Base-by-base conservation (phyloP, 805 yeast genomes). In the Metschnikowia hibisci region DNA sequence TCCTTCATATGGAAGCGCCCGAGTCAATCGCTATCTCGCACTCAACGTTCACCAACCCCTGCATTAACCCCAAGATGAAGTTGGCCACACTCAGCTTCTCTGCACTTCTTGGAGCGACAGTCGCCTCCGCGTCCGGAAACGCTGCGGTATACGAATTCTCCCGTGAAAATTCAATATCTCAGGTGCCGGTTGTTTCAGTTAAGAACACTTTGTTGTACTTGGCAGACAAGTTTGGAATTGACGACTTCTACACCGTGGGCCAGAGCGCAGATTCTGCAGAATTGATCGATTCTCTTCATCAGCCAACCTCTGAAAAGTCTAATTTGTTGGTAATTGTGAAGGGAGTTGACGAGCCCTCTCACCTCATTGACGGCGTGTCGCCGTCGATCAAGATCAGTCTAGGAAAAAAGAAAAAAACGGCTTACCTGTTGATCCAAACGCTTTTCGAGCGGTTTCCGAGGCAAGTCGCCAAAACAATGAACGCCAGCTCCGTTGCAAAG, bases 151-250 rank as follows among this genome's bases (percentile, higher is more conserved):
- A 48, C 46, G 54, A 52, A 32, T 29, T 50, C 18, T 34, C 52
- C 2, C 41, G 42, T 11, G 27, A 38, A 3, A 29, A 34, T 8
- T 14, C 16, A 16, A 20, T 12, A n/a, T 20, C 34, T 28, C 38
- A 31, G 37, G 40, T 31, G 7, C 47, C 46, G 22, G 34, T 38
- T 25, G 46, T 38, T n/a, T 48, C 54, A 23, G 15, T 46, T 29
- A 44, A 55, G 20, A 69, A 68, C 39, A 71, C 77, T 2, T 55
- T 66, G 26, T 55, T 67, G 43, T 73, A 70, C 52, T 64, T 76
- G 47, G 73, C 77, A 30, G 78, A 74, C 50, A 67, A 64, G 43
- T 63, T 73, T 41, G 76, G 65, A 16, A 63, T 70, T 18, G 63
- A 73, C 16, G 64, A 62, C 16, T 57, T 58, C 45, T 68, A 65